phyloP scores from a whole-genome alignment of 257 asterid genomes.

The Leonotis leonurus region DNA sequence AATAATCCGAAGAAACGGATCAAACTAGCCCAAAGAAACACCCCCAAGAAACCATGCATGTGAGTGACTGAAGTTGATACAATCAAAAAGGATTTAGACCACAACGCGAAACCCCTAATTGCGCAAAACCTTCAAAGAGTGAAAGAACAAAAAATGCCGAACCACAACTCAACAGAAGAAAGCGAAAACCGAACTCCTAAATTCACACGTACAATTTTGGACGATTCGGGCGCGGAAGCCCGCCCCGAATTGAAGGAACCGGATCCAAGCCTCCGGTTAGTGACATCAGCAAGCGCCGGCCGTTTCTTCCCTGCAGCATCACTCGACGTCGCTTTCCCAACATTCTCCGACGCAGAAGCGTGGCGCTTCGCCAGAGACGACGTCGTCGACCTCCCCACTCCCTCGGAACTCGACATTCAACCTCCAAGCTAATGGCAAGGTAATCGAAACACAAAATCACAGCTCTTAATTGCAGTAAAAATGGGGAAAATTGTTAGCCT shows the following conservation, averaged over 20 bases:
- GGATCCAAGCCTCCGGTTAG: conserved; percentile 50
- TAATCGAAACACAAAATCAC: neutral
- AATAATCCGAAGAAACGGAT: too few species aligned
- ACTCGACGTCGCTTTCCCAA: conserved; percentile 29
- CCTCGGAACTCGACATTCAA: conserved; percentile 39
- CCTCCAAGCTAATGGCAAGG: conserved; percentile 14
- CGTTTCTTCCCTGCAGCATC: conserved; percentile 60
- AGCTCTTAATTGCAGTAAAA: neutral
- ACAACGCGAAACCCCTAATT: neutral
- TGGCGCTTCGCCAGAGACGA: conserved; percentile 66
- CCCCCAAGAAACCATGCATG: conserved; percentile 8
- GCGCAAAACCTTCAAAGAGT: neutral
- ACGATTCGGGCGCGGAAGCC: conserved; percentile 32
- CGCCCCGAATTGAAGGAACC: conserved; percentile 26
- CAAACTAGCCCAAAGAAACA: too few species aligned
- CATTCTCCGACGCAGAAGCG: conserved; percentile 44
- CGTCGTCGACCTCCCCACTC: conserved; percentile 47
- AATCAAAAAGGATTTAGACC: neutral
- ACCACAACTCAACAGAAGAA: neutral
- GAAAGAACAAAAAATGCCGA: neutral
- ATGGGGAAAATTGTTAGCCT: conserved; percentile 20
- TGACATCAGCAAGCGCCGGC: conserved; percentile 65
- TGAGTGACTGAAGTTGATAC: neutral
- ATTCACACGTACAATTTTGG: conserved; percentile 52
- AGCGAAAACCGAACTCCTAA: neutral